Conservation (phyloP, 768 basidiomycete genomes). For the Boletus bicolor region DNA sequence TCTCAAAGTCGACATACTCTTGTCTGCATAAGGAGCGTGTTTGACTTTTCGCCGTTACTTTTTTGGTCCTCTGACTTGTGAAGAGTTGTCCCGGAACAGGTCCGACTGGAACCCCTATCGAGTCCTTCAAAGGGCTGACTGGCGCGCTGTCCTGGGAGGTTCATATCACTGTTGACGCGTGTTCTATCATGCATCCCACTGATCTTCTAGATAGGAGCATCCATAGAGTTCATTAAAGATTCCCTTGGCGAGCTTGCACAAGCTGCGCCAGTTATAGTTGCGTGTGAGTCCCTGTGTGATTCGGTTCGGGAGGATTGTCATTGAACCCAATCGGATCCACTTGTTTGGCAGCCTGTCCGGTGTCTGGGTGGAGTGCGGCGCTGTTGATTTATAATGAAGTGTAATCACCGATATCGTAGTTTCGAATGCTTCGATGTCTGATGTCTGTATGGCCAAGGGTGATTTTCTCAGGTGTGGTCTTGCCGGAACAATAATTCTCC, state of each 20-base stretch:
- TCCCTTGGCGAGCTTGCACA: constrained; percentile 44
- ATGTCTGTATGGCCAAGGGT: not conserved
- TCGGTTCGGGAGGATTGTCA: not conserved
- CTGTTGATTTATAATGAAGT: not conserved
- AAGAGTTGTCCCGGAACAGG: not conserved
- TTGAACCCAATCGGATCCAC: constrained; percentile 3
- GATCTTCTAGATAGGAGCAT: constrained; percentile 35
- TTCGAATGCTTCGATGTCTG: constrained; percentile 12
- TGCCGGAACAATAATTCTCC: not conserved
- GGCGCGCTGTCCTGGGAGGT: not conserved
- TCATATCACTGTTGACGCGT: constrained; percentile 7
- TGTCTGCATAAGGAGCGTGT: constrained; percentile 33
- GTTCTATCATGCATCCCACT: not conserved
- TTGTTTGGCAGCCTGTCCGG: constrained; percentile 6
- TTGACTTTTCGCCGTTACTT: not conserved
- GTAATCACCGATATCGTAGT: constrained; percentile 22
- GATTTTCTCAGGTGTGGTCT: not conserved
- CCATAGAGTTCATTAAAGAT: constrained; percentile 56
- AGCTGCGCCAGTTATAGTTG: constrained; percentile 43
- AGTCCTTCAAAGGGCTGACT: not conserved
- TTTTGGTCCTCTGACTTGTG: not conserved
- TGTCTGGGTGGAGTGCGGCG: not conserved
- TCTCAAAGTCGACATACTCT: not conserved
- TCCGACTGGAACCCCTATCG: not conserved
- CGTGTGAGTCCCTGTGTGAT: not conserved